Evolutionary conservation across 78 protist genomes (phyloP).

Genomic region (Dictyostelium capitatum): DNA sequence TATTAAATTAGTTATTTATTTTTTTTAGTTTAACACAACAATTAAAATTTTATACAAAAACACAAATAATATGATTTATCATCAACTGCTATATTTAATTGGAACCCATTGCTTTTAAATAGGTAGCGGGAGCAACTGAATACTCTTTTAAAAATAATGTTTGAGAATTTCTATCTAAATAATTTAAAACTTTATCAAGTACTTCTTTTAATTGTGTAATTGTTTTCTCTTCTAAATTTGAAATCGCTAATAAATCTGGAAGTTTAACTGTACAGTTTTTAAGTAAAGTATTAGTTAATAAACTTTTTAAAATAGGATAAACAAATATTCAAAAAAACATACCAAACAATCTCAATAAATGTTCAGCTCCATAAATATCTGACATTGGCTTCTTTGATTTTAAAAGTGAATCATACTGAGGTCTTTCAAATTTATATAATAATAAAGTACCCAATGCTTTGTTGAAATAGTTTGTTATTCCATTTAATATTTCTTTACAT

Average conservation of each 20-base stretch:
- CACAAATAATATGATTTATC: no score
- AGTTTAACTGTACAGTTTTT: constrained; percentile 62
- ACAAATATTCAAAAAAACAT: not conserved
- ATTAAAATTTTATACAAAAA: no score
- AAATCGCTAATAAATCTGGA: constrained; percentile 25
- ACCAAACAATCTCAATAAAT: constrained; percentile 76
- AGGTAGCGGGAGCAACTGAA: constrained; percentile 8
- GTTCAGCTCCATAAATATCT: constrained; percentile 75
- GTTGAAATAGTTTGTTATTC: constrained; percentile 47
- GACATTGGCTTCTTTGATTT: constrained; percentile 38
- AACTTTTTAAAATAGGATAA: not conserved
- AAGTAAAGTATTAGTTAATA: no score
- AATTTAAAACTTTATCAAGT: constrained; percentile 43
- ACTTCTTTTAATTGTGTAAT: constrained; percentile 8
- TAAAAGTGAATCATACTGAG: constrained; percentile 29
- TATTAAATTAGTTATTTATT: no score
- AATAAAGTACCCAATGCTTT: constrained; percentile 55
- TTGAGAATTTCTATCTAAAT: constrained; percentile 24
- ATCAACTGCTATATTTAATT: not conserved
- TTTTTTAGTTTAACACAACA: no score
- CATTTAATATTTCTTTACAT: constrained; percentile 19
- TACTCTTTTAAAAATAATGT: constrained; percentile 46
- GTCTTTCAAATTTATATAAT: constrained; percentile 68
- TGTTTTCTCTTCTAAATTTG: constrained; percentile 38
- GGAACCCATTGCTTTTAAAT: not conserved